Evolutionary conservation across 176 grass and related monocot species (phyloP).

Genomic region (Juncus inflexus): DNA sequence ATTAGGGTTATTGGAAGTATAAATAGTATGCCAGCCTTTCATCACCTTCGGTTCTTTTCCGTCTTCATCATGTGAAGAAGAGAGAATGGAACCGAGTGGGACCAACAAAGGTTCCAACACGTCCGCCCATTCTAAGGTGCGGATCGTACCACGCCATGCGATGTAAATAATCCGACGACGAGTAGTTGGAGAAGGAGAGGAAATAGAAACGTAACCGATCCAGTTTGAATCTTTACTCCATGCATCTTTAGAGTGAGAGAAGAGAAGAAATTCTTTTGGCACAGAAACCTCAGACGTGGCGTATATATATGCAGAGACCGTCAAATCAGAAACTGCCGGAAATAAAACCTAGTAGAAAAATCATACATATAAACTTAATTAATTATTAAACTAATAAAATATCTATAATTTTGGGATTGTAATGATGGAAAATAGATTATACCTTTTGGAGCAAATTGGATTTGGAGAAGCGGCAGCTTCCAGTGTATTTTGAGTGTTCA

Average conservation of each 20-base stretch:
- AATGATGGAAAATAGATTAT: not conserved
- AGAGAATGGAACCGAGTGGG: slow-evolving; percentile 44
- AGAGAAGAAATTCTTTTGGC: slow-evolving; percentile 44
- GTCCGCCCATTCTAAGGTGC: slow-evolving; percentile 71
- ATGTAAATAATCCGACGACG: slow-evolving; percentile 73
- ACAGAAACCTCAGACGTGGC: slow-evolving; percentile 48
- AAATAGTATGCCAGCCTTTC: slow-evolving; percentile 81
- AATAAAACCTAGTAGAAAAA: slow-evolving; percentile 32
- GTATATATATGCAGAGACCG: slow-evolving; percentile 58
- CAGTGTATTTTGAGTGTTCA: slow-evolving; percentile 50
- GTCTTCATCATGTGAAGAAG: slow-evolving; percentile 25
- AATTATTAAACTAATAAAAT: not conserved
- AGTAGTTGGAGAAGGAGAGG: slow-evolving; percentile 38
- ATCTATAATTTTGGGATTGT: not conserved
- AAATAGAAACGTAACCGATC: slow-evolving; percentile 76
- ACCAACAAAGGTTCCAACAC: slow-evolving; percentile 59
- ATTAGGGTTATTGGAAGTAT: slow-evolving; percentile 53
- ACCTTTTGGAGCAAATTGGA: slow-evolving; percentile 37
- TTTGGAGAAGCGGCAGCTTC: slow-evolving; percentile 72
- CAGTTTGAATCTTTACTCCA: slow-evolving; percentile 98
- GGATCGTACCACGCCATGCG: slow-evolving; percentile 74
- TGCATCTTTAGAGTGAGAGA: slow-evolving; percentile 55
- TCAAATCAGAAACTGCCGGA: slow-evolving; percentile 44
- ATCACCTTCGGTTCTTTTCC: slow-evolving; percentile 44
- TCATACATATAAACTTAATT: not conserved